phyloP scores from a whole-genome alignment of 148 eudicot genomes.

The Chenopodium quinoa region DNA sequence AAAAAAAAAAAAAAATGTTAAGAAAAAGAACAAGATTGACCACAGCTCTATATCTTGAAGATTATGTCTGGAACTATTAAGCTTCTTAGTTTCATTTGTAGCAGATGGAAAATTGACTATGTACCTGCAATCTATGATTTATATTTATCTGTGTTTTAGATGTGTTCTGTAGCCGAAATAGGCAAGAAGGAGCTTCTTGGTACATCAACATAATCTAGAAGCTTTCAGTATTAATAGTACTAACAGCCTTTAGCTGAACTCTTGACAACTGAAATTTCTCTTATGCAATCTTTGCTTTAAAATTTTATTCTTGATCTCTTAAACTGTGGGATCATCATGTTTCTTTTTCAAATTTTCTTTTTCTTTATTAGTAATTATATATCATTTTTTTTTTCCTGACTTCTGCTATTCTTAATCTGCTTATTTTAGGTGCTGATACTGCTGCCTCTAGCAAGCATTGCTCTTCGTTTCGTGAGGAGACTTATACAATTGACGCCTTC shows the following conservation, averaged over 20 bases:
- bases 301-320: background rate
- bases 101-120: background rate
- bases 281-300: background rate
- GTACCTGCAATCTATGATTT: background rate
- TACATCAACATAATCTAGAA: background rate
- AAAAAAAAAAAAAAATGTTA: too few species aligned
- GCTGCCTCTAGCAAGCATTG: conserved; percentile 84
- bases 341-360: background rate
- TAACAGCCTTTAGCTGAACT: background rate
- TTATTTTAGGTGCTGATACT: conserved; percentile 68
- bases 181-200: background rate
- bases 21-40: background rate
- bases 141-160: background rate
- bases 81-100: background rate
- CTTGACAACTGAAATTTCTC: background rate
- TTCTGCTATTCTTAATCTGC: background rate
- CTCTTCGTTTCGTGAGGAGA: conserved; percentile 72
- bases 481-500: conserved; percentile 74
- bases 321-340: background rate
- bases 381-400: background rate
- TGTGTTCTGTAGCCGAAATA: background rate
- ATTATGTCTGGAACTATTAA: background rate
- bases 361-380: background rate
- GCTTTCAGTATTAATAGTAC: background rate
- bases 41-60: background rate